Evolutionary conservation across 345 rosid genomes (phyloP).

Genomic region (Cardamine occulta): DNA sequence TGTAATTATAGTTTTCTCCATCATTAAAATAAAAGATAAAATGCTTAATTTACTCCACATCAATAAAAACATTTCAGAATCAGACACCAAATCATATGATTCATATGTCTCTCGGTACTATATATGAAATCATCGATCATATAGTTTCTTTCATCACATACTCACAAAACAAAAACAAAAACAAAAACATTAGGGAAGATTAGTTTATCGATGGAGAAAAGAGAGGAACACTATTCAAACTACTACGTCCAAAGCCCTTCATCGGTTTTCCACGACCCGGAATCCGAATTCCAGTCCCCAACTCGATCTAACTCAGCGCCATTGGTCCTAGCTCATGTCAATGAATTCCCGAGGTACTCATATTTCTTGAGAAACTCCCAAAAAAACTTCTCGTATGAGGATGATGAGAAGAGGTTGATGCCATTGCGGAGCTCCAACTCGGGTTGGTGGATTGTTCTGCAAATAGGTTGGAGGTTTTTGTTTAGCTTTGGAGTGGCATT

Average conservation of each 20-base stretch:
- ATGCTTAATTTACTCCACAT: slow-evolving; percentile 25
- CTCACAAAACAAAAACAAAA: slow-evolving; percentile 4
- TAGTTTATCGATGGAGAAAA: slow-evolving; percentile 35
- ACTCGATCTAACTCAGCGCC: slow-evolving; percentile 45
- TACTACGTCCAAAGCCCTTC: slow-evolving; percentile 89
- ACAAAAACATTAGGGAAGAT: slow-evolving; percentile 29
- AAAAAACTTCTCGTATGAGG: slow-evolving; percentile 50
- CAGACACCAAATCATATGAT: slow-evolving; percentile 17
- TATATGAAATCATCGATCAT: slow-evolving; percentile 25
- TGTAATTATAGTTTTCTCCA: slow-evolving; percentile 44
- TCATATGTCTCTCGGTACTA: slow-evolving; percentile 3
- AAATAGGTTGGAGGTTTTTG: slow-evolving; percentile 74
- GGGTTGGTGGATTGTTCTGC: slow-evolving; percentile 63
- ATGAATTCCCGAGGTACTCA: slow-evolving; percentile 54
- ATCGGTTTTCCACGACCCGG: slow-evolving; percentile 40
- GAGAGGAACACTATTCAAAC: slow-evolving; percentile 52
- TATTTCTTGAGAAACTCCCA: too few relatives aligned
- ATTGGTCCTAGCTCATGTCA: slow-evolving; percentile 37
- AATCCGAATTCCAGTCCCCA: slow-evolving; percentile 51
- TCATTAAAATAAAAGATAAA: not conserved
- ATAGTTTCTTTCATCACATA: slow-evolving; percentile 17
- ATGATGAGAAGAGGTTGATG: slow-evolving; percentile 51
- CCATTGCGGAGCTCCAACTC: slow-evolving; percentile 56
- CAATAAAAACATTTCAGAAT: not conserved
- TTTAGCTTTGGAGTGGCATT: slow-evolving; percentile 71